A percentile compares a stretch with the other conserved stretches of the same genome.
Conservation (phyloP, 495 filamentous ascomycete genomes). For the Daldinia vernicosa region DNA sequence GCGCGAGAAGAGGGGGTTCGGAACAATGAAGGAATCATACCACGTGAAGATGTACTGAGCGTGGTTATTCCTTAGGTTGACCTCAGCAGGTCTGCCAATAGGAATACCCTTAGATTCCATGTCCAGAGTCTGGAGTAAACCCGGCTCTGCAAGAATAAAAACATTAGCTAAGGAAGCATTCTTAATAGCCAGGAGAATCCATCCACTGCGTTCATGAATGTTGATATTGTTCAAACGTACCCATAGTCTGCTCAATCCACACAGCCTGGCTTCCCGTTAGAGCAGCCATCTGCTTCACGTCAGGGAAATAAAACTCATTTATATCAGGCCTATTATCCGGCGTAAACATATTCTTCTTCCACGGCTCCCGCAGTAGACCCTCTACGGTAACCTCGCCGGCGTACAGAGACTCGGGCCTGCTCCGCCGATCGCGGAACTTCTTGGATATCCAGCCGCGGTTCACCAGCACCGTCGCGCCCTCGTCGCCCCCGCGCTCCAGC, state of each 20-base stretch:
- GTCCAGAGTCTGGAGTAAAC: constrained; percentile 75
- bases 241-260: constrained; percentile 97
- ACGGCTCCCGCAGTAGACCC: constrained; percentile 86
- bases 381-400: constrained; percentile 76
- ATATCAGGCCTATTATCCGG: constrained; percentile 84
- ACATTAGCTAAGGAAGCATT: constrained; percentile 18
- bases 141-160: constrained; percentile 66
- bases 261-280: constrained; percentile 85
- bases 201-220: neutral
- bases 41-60: constrained; percentile 98
- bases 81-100: constrained; percentile 88
- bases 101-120: constrained; percentile 83
- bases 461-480: constrained; percentile 73
- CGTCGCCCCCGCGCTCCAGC: constrained; percentile 69
- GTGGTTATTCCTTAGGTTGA: constrained; percentile 95
- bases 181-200: constrained; percentile 8
- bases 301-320: constrained; percentile 92
- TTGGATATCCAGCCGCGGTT: constrained; percentile 91
- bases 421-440: constrained; percentile 69
- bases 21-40: constrained; percentile 59
- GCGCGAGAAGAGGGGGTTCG: neutral
- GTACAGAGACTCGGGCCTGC: constrained; percentile 67
- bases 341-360: constrained; percentile 98
- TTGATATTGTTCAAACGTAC: constrained; percentile 55
- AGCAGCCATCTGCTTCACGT: constrained; percentile 91